Evolutionary conservation across 768 basidiomycete genomes (phyloP), one percentile per base, ranked within the genome.

Genomic region (Exsudoporus frostii): DNA sequence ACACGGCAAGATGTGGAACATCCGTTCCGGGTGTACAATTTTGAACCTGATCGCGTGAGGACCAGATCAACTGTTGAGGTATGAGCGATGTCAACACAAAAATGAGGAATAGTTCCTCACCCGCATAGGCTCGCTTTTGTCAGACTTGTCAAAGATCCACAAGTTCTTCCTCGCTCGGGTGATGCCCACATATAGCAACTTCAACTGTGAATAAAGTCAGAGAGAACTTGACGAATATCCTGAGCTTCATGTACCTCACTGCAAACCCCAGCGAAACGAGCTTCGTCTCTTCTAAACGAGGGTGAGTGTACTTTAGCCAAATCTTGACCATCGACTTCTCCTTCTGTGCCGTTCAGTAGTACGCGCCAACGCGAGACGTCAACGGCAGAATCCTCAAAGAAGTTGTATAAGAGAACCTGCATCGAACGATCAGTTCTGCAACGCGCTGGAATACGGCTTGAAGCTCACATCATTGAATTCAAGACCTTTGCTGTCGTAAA

Each of bases 321-420:
- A 4, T 59, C 32, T 33, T 44, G 53, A 2, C 52, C 55, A 7
- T 62, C 41, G 25, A 51, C 48, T 22, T 55, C 46, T n/a, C 66
- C 62, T 32, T 71, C 64, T 0, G 75, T 48, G 1, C 65, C 71
- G 45, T 81, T 79, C 5, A 84, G 62, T 5, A 87, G 68, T 1
- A 85, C 72, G 9, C 83, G 73, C 87, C 87, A 89, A 43, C 82
- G 82, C 0, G 79, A 66, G 2, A 64, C 51, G 37, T 76, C 76
- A 2, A 79, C 67, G 0, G 62, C 58, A 0, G 88, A 90, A 57
- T 86, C 84, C 24, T 80, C 76, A 58, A 90, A 90, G 67, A 89
- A 89, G 56, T 90, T 83, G 59, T 84, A 89, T 11, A 90, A 60
- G 4, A 90, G 72, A 5, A 90, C 86, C 86, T 88, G 51, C 0